Evolutionary conservation across 495 filamentous ascomycete species (phyloP).

Genomic region (Chlorociboria aeruginascens): DNA sequence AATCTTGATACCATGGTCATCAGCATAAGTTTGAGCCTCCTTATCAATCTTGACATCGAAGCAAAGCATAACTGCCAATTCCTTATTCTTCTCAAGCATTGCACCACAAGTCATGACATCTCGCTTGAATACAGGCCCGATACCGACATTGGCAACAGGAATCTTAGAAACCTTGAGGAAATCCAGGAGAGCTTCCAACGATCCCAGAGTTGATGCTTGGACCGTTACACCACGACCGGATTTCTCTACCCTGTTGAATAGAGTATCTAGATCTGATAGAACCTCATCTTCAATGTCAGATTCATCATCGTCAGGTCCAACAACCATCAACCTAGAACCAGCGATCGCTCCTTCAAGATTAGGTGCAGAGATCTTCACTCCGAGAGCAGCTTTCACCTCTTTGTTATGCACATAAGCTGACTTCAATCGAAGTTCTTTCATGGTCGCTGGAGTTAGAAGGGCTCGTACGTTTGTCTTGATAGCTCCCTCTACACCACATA

Average conservation of each 20-base stretch:
- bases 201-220: constrained; percentile 94
- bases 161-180: constrained; percentile 93
- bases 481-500: constrained; percentile 89
- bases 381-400: constrained; percentile 94
- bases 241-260: constrained; percentile 80
- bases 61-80: constrained; percentile 97
- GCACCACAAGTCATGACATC: constrained; percentile 94
- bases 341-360: constrained; percentile 95
- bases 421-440: constrained; percentile 89
- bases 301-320: constrained; percentile 91
- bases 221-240: constrained; percentile 91
- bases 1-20: constrained; percentile 93
- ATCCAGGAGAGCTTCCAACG: constrained; percentile 90
- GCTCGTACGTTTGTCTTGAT: constrained; percentile 94
- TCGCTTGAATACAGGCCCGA: constrained; percentile 96
- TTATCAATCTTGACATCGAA: constrained; percentile 99
- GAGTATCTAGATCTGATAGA: constrained; percentile 84
- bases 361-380: constrained; percentile 97
- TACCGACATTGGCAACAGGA: constrained; percentile 92
- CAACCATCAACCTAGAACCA: constrained; percentile 85
- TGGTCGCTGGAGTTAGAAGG: constrained; percentile 84
- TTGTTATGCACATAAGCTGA: constrained; percentile 97
- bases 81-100: constrained; percentile 94
- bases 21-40: constrained; percentile 82
- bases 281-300: constrained; percentile 95